Evolutionary conservation across 2,329 filamentous ascomycete species (phyloP), one percentile per base, ranked within the genome.

Genomic region (Fusarium falciforme): DNA sequence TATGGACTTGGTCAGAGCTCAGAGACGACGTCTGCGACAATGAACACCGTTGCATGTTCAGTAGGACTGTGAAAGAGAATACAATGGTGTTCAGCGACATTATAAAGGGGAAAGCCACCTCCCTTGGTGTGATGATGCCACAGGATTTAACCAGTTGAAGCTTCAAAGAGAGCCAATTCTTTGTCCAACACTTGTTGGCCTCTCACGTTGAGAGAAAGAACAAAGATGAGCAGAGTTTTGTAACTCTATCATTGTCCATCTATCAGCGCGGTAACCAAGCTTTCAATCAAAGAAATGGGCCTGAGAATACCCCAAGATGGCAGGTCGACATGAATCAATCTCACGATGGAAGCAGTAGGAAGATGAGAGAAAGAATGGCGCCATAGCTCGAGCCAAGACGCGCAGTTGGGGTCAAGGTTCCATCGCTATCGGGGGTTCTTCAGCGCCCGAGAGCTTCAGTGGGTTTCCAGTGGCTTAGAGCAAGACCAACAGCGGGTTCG

Each of bases 291-390:
- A 64, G 52, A 49, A 58, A 57, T n/a, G 3, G 40, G 62, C 14
- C 29, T 57, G 20, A 10, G 11, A n/a, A 33, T 33, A 16, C 35
- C 38, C 52, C 25, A 59, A 67, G 47, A 47, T 22, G 62, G 42
- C 31, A 72, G 54, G 58, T 64, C 52, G 22, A 33, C 61, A 60
- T 68, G 52, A 71, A 36, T 25, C 16, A 62, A 38, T 40, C 38
- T 25, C 35, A 59, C 52, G 52, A 70, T 77, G 62, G 76, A 78
- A 78, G 47, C 68, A 20, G 36, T 61, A 60, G 66, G 76, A 78
- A 78, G 68, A 52, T 31, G 38, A 62, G 54, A 76, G 74, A 78
- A 73, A 35, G 54, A 74, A 77, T 71, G 67, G 74, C 68, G 72
- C 71, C 61, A 76, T 76, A 7, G 65, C 27, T 20, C 27, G 17